These are phyloP conservation scores for Dendryphion nanum DNA, from an alignment of 2,329 filamentous ascomycete species.

Conservation along the genomic window DNA sequence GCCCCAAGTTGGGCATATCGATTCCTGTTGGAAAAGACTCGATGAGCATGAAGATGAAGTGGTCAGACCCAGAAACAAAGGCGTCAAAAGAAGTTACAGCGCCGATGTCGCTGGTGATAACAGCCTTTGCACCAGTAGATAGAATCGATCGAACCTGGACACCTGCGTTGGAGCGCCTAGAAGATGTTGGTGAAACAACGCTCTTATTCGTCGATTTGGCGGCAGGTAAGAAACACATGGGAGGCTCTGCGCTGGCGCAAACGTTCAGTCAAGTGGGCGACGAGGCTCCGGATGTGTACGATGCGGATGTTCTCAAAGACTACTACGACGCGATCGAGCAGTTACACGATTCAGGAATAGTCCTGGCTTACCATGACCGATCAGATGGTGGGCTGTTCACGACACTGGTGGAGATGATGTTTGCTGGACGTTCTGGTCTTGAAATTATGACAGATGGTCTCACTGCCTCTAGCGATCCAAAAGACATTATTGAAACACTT, in stretches of 20 bases:
- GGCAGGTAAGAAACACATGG: conserved; percentile 74
- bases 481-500: conserved; percentile 70
- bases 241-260: conserved; percentile 88
- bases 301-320: conserved; percentile 77
- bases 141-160: conserved; percentile 90
- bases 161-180: conserved; percentile 75
- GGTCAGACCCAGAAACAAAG: conserved; percentile 69
- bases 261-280: conserved; percentile 83
- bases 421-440: conserved; percentile 86
- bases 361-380: conserved; percentile 91
- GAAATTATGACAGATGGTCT: conserved; percentile 80
- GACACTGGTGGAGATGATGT: conserved; percentile 95
- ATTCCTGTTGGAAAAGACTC: conserved; percentile 98
- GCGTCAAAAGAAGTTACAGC: conserved; percentile 83
- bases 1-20: conserved; percentile 82
- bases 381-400: conserved; percentile 93
- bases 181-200: conserved; percentile 85
- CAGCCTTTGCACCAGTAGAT: conserved; percentile 82
- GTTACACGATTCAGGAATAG: conserved; percentile 65
- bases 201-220: conserved; percentile 91
- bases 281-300: conserved; percentile 80
- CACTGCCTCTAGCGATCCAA: conserved; percentile 58
- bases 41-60: conserved; percentile 98
- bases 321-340: conserved; percentile 84
- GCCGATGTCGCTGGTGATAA: conserved; percentile 86